These are phyloP conservation scores for Clohesyomyces aquaticus DNA, from an alignment of 495 filamentous ascomycete genomes.

Conservation along the genomic window DNA sequence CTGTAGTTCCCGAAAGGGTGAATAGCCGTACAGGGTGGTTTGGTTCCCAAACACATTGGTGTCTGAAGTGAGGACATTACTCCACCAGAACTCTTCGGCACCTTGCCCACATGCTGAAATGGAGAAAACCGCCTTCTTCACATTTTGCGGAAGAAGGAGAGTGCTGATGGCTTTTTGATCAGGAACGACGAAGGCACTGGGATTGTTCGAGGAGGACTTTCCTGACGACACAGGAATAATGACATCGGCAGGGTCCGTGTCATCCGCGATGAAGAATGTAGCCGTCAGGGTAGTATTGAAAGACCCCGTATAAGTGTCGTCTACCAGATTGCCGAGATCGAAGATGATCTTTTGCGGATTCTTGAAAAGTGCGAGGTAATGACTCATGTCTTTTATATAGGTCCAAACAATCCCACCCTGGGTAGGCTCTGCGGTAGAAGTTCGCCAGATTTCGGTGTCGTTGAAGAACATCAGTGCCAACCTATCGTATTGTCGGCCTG, in stretches of 20 bases:
- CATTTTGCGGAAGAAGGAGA: conserved; percentile 63
- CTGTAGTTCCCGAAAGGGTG: conserved; percentile 83
- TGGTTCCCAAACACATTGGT: conserved; percentile 61
- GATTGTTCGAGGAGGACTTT: conserved; percentile 54
- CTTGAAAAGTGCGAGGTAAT: conserved; percentile 70
- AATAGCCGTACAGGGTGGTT: conserved; percentile 67
- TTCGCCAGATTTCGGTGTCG: conserved; percentile 81
- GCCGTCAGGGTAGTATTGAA: conserved; percentile 83
- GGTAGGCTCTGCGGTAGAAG: conserved; percentile 84
- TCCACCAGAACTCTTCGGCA: conserved; percentile 88
- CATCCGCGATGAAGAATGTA: conserved; percentile 65
- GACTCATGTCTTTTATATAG: conserved; percentile 83
- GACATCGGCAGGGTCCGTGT: conserved; percentile 59
- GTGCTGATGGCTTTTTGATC: conserved; percentile 62
- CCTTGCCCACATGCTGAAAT: conserved; percentile 79
- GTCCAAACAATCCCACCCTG: conserved; percentile 70
- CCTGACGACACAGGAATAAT: conserved; percentile 78
- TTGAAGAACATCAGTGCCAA: conserved; percentile 79
- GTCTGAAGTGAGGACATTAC: conserved; percentile 72
- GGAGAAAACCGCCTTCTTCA: conserved; percentile 71
- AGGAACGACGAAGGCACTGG: conserved; percentile 75
- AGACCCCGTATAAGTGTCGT: conserved; percentile 75
- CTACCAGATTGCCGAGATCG: conserved; percentile 77
- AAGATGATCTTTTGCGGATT: conserved; percentile 76
- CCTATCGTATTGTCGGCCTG: conserved; percentile 77